phyloP scores from a whole-genome alignment of 345 rosid species.

The Conringia planisiliqua region DNA sequence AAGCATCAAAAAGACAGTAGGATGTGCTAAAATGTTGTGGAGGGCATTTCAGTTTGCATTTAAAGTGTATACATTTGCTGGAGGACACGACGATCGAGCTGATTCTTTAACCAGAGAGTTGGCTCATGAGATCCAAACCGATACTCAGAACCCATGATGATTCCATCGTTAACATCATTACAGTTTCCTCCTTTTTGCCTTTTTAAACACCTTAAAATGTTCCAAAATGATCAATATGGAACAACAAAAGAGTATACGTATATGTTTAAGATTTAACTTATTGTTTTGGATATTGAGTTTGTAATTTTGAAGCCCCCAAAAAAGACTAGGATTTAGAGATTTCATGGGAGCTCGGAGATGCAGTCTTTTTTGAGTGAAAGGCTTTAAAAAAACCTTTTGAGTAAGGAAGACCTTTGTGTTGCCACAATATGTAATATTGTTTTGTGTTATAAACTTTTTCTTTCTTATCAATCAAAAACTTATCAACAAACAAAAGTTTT shows the following conservation, averaged over 20 bases:
- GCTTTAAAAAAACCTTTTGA: not conserved
- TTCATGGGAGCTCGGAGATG: conserved; percentile 19
- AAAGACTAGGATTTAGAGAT: conserved; percentile 19
- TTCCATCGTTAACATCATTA: not conserved
- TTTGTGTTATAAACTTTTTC: conserved; percentile 10
- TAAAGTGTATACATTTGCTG: conserved; percentile 76
- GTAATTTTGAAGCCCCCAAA: conserved; percentile 16
- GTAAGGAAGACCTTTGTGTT: conserved; percentile 5
- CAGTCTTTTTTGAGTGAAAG: conserved; percentile 20
- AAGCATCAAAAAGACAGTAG: conserved; percentile 36
- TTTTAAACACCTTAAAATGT: not conserved
- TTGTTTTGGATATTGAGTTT: conserved; percentile 15
- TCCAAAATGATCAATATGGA: not conserved
- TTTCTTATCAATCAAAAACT: too few species aligned
- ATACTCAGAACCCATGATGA: conserved; percentile 41
- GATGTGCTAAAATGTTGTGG: conserved; percentile 59
- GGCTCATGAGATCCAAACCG: conserved; percentile 76
- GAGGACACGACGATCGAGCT: conserved; percentile 85
- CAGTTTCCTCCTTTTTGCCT: conserved; percentile 15
- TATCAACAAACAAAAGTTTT: too few species aligned
- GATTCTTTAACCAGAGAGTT: conserved; percentile 69
- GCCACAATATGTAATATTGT: conserved; percentile 24
- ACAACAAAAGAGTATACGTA: not conserved
- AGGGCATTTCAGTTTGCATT: conserved; percentile 86
- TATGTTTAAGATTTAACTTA: conserved; percentile 4